phyloP scores from a whole-genome alignment of 495 filamentous ascomycete genomes.

The Xylaria flabelliformis region DNA sequence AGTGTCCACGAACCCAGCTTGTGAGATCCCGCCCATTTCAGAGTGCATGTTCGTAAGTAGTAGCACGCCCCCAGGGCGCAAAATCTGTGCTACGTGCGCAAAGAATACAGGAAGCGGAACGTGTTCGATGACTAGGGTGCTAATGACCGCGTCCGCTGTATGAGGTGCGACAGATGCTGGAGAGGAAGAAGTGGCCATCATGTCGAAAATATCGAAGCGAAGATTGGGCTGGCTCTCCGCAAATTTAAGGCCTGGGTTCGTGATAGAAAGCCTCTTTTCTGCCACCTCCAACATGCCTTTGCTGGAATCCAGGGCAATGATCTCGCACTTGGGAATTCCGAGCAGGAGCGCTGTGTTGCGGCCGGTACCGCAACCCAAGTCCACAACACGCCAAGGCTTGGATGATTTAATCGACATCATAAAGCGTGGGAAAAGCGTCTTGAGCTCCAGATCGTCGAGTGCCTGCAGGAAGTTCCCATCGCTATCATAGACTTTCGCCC shows the following conservation, averaged over 20 bases:
- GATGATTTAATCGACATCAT: constrained; percentile 44
- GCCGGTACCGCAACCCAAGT: constrained; percentile 75
- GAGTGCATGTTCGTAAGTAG: constrained; percentile 78
- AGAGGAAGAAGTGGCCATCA: constrained; percentile 41
- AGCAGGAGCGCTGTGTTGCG: constrained; percentile 69
- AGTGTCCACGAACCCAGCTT: constrained; percentile 71
- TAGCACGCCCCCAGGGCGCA: constrained; percentile 59
- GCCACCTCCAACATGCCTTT: constrained; percentile 64
- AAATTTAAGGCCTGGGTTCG: neutral
- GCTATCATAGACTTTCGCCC: constrained; percentile 63
- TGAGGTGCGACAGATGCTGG: constrained; percentile 19
- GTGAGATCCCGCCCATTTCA: constrained; percentile 68
- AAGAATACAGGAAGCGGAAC: constrained; percentile 66
- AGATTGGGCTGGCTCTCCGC: constrained; percentile 23
- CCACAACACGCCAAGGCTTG: constrained; percentile 53
- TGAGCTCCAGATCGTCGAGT: constrained; percentile 67
- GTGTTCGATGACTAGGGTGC: constrained; percentile 75
- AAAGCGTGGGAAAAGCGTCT: constrained; percentile 60
- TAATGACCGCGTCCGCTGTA: constrained; percentile 58
- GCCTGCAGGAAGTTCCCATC: constrained; percentile 78
- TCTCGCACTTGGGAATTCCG: constrained; percentile 33
- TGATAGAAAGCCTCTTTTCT: constrained; percentile 38
- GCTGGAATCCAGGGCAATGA: constrained; percentile 49
- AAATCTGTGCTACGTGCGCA: constrained; percentile 51
- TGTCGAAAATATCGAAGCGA: constrained; percentile 47